phyloP scores from a whole-genome alignment of 495 filamentous ascomycete species.

The Penicillium riverlandense region DNA sequence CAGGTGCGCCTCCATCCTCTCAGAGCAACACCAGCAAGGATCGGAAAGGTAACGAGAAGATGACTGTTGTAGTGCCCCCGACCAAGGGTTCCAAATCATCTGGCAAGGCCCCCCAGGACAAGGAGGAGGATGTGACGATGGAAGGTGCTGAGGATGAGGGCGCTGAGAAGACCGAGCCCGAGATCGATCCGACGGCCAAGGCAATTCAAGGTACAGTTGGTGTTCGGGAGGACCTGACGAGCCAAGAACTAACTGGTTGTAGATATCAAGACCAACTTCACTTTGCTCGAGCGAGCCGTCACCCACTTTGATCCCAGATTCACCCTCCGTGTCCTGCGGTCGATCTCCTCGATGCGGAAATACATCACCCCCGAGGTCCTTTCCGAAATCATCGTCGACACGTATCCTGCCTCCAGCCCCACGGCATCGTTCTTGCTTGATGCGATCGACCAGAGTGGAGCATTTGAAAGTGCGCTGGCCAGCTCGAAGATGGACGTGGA shows the following conservation, averaged over 20 bases:
- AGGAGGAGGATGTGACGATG: constrained; percentile 72
- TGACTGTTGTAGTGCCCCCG: constrained; percentile 81
- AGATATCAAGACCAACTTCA: constrained; percentile 95
- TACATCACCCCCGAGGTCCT: constrained; percentile 75
- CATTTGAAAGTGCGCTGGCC: constrained; percentile 47
- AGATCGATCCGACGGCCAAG: constrained; percentile 54
- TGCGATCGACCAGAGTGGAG: constrained; percentile 56
- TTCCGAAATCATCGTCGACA: constrained; percentile 71
- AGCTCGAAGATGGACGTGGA: constrained; percentile 74
- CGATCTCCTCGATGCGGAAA: constrained; percentile 93
- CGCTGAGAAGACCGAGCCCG: constrained; percentile 42
- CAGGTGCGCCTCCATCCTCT: constrained; percentile 48
- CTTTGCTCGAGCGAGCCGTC: constrained; percentile 84
- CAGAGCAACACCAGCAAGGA: constrained; percentile 48
- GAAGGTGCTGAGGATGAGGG: constrained; percentile 53
- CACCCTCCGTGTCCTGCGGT: constrained; percentile 84
- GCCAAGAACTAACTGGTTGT: constrained; percentile 4
- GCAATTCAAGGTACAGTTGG: constrained; percentile 50
- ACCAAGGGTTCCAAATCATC: constrained; percentile 64
- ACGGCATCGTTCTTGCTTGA: constrained; percentile 62
- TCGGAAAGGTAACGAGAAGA: constrained; percentile 72
- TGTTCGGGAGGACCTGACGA: not conserved
- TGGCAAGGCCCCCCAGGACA: constrained; percentile 48
- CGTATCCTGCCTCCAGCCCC: constrained; percentile 58
- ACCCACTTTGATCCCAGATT: constrained; percentile 91